Conservation (phyloP, 2,329 filamentous ascomycete species). For the Hortaea sp. region DNA sequence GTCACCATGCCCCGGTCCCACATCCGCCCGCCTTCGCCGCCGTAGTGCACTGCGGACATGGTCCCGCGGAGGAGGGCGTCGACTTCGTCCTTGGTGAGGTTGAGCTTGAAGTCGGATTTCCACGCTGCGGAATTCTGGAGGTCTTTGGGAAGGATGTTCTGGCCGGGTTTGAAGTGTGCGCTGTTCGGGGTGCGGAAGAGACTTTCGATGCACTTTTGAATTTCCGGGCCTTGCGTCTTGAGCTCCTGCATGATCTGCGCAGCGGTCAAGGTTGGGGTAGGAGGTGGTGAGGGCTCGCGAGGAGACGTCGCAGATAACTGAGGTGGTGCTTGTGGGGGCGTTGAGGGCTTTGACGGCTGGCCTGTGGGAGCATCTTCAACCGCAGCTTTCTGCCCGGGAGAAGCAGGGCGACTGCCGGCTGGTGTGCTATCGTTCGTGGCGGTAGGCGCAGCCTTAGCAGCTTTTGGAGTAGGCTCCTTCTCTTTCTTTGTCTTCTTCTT, state of each 20-base stretch:
- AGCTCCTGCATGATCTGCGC: constrained; percentile 24
- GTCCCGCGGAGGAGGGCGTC: constrained; percentile 47
- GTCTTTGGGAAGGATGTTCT: constrained; percentile 19
- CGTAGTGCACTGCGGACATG: constrained; percentile 34
- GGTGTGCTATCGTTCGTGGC: constrained; percentile 16
- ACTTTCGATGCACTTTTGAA: constrained; percentile 24
- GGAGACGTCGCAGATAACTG: constrained; percentile 14
- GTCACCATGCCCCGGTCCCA: constrained; percentile 58
- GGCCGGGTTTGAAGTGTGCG: constrained; percentile 20
- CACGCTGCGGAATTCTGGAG: constrained; percentile 16
- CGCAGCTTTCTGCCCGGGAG: constrained; percentile 12
- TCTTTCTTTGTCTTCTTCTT: constrained; percentile 78
- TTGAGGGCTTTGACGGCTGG: constrained; percentile 3
- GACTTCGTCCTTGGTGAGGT: constrained; percentile 31
- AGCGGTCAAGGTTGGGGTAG: constrained; percentile 23
- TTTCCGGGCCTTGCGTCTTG: constrained; percentile 19
- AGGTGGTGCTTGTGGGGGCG: constrained; percentile 11
- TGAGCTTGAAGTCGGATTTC: constrained; percentile 22
- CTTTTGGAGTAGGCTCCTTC: constrained; percentile 21
- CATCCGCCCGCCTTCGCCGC: constrained; percentile 32
- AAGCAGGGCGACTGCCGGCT: constrained; percentile 20
- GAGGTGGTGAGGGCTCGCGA: constrained; percentile 23
- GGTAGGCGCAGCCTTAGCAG: constrained; percentile 15
- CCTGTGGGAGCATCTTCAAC: background rate
- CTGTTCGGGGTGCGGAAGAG: constrained; percentile 22